Evolutionary conservation across 179 eudicot genomes (phyloP).

Genomic region (Dionaea muscipula): DNA sequence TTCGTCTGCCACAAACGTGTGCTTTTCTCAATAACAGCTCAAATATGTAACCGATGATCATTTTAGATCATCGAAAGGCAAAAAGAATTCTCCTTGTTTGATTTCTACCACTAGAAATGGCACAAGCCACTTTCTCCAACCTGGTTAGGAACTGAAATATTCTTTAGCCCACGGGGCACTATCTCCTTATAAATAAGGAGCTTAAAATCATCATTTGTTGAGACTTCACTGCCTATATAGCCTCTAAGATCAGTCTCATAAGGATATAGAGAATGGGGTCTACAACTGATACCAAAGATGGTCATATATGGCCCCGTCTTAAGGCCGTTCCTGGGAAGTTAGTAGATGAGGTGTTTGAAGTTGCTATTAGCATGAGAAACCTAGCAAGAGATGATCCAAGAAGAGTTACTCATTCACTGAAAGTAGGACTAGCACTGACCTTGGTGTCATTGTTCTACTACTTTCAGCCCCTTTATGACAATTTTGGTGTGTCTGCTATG

Average conservation of each 20-base stretch:
- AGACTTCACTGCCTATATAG: neutral
- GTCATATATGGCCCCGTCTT: neutral
- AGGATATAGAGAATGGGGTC: neutral
- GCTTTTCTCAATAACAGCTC: neutral
- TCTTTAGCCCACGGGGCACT: neutral
- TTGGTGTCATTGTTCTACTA: conserved; percentile 35
- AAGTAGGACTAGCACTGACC: conserved; percentile 34
- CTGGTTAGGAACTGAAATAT: neutral
- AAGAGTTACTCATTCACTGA: conserved; percentile 26
- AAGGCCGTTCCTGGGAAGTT: neutral
- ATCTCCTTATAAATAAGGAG: neutral
- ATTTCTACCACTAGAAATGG: neutral
- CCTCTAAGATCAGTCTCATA: neutral
- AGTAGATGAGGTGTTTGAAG: neutral
- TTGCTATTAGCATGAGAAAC: conserved; percentile 6
- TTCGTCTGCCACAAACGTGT: neutral
- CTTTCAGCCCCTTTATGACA: conserved; percentile 27
- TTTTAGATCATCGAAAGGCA: no score
- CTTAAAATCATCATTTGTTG: neutral
- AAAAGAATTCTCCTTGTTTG: neutral
- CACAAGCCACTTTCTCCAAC: neutral
- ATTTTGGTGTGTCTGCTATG: conserved; percentile 34
- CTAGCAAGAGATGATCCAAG: conserved; percentile 38
- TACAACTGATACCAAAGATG: neutral
- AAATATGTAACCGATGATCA: neutral